These are phyloP conservation scores for Beauveria bassiana DNA, from an alignment of 2,329 filamentous ascomycete species.

Conservation along the genomic window DNA sequence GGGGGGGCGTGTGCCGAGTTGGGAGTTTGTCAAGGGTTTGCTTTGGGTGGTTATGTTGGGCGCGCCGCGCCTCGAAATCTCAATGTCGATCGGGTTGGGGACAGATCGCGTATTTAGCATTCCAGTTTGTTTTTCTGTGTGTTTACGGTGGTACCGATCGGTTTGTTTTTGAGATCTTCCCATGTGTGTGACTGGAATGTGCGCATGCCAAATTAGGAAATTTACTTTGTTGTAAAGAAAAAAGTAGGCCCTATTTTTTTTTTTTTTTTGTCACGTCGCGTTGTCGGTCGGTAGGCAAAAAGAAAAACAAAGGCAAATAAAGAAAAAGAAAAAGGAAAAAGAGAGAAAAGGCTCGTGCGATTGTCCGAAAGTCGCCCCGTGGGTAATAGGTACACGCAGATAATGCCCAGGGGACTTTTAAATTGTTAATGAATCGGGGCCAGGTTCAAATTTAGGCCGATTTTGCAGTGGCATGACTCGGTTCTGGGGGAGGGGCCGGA, in stretches of 20 bases:
- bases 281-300: not conserved
- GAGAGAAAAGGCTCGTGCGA: not conserved
- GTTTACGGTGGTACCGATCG: not conserved
- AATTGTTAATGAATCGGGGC: no score
- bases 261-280: not conserved
- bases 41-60: not conserved
- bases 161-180: constrained; percentile 1
- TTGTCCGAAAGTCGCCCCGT: no score
- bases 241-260: not conserved
- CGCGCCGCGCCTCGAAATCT: not conserved
- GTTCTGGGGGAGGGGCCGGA: not conserved
- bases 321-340: not conserved
- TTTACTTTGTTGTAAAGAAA: not conserved
- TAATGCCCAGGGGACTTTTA: no score
- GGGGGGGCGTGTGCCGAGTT: not conserved
- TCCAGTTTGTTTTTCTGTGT: not conserved
- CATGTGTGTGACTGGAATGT: not conserved
- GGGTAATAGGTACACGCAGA: no score
- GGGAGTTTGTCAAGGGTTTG: not conserved
- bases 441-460: no score
- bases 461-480: no score
- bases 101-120: not conserved
- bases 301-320: not conserved
- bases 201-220: not conserved
- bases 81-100: not conserved